phyloP scores from a whole-genome alignment of 495 filamentous ascomycete genomes.

The Aspergillus avenaceus region DNA sequence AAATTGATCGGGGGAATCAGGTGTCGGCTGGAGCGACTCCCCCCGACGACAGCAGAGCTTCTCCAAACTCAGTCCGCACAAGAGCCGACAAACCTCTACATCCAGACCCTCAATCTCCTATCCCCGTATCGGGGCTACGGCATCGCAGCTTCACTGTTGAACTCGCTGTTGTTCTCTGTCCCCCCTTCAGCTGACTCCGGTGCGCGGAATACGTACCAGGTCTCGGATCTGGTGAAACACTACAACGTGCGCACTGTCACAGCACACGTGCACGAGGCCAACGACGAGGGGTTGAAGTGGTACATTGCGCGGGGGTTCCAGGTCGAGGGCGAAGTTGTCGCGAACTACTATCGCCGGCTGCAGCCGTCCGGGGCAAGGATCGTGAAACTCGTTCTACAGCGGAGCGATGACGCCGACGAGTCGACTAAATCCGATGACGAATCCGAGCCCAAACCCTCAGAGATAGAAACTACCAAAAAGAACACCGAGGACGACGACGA shows the following conservation, averaged over 20 bases:
- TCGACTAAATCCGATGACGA: background rate
- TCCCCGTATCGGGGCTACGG: slow-evolving; percentile 78
- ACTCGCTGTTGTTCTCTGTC: slow-evolving; percentile 49
- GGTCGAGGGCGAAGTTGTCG: slow-evolving; percentile 50
- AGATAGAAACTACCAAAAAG: background rate
- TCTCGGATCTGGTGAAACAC: slow-evolving; percentile 47
- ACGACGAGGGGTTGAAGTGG: slow-evolving; percentile 82
- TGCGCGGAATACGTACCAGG: slow-evolving; percentile 16
- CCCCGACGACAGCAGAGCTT: slow-evolving; percentile 10
- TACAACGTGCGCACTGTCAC: slow-evolving; percentile 56
- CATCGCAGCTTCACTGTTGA: slow-evolving; percentile 70
- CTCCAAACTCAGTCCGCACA: slow-evolving; percentile 18
- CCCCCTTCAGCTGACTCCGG: slow-evolving; percentile 23
- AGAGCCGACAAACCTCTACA: slow-evolving; percentile 61
- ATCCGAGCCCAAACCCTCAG: background rate
- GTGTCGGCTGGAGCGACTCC: slow-evolving; percentile 65
- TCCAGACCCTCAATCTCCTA: slow-evolving; percentile 79
- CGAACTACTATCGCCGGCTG: slow-evolving; percentile 82
- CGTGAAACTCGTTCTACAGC: slow-evolving; percentile 50
- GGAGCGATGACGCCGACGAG: slow-evolving; percentile 15
- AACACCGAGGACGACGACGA: slow-evolving; percentile 32
- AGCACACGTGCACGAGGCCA: slow-evolving; percentile 93
- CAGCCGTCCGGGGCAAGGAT: slow-evolving; percentile 77
- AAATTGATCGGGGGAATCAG: slow-evolving; percentile 80
- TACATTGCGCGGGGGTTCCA: slow-evolving; percentile 78